Base-by-base conservation (phyloP, 495 filamentous ascomycete genomes). In the Aspergillus nanangensis region DNA sequence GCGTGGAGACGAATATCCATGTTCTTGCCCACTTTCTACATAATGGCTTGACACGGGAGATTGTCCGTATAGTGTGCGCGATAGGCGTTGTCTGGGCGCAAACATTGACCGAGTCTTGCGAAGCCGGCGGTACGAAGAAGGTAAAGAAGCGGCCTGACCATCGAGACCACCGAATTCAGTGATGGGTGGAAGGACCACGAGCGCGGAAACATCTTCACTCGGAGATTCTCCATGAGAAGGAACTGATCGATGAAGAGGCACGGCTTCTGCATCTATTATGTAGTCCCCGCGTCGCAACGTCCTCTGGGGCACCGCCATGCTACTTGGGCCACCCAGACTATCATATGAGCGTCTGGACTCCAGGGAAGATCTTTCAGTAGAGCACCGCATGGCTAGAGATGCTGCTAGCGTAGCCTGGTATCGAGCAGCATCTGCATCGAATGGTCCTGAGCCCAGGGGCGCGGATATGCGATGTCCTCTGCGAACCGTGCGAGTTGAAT, bases 91-190 rank as follows among this genome's bases (percentile, higher is more conserved):
- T 32, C 72, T 67, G 10, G 78, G 72, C 22, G 70, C 73, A 52
- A 87, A 82, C 79, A 89, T 79, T 0, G 87, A 90, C 55, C 75
- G 83, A 11, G 88, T 78, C 56, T 82, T 87, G 39, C 82, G 82
- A 39, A 91, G 67, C 40, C 76, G 82, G n/a, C 82, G 78, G 51
- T 83, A 90, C 1, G 87, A 90, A 2, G 86, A 90, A 15, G 86
- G 83, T 13, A 71, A 70, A 8, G 82, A 84, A 4, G 75, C 72
- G 40, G 81, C 68, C n/a, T 78, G 74, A 36, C 83, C 77, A 56
- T 84, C 78, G 4, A 79, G 69, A 5, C 65, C 70, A 5, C 52
- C 48, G 25, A 64, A 60, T 39, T 75, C 71, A 20, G 37, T 58
- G 24, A 68, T 65, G 3, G 59, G 57, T 15, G 58, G 67, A 38